Base-by-base conservation (phyloP, 2,329 filamentous ascomycete species). In the Hortaea werneckii region DNA sequence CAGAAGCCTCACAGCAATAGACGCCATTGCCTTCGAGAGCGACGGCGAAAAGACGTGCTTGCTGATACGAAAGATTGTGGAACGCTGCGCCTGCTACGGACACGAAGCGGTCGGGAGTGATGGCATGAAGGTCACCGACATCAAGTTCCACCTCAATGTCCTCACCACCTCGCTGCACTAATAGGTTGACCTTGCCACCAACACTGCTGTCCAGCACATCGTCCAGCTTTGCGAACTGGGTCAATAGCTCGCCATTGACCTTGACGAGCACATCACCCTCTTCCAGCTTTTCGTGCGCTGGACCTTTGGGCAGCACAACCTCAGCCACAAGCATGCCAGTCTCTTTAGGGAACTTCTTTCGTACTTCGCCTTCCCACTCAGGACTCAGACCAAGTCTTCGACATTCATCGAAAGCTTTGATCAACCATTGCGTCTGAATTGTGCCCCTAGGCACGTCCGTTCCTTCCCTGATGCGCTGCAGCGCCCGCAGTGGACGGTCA, bases 371-470 rank as follows among this genome's bases (percentile, higher is more conserved):
- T 70, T 98, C 92, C 82, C 87, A 94, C 43, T 87, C 78, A 0
- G 88, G 76, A 1, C 79, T 87, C 49, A 98, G 73, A 6, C 92
- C 92, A 8, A 98, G 73, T 49, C 92, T 79, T 45, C 90, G 82
- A 65, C 92, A 96, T 65, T 98, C 94, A 57, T 98, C 94, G 58
- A 98, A 98, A 0, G 92, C 87, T 67, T 96, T 96, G 51, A 98
- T 77, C 44, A 96, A 77, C 77, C 94, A 98, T 64, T 98, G 92
- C 51, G 87, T 94, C 67, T 98, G 92, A 42, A 98, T 94, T n/a
- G 92, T 94, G 41, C 92, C 92, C 57, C 92, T 78, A n/a, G 83
- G 80, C 43, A 98, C 82, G 2, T 77, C 77, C 55, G 82, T 77
- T 30, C 79, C 82, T 53, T 82, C 75, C 62, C 85, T 87, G 45